Conservation (phyloP, 805 yeast genomes). For the Sugiyamaella chiloensis region DNA sequence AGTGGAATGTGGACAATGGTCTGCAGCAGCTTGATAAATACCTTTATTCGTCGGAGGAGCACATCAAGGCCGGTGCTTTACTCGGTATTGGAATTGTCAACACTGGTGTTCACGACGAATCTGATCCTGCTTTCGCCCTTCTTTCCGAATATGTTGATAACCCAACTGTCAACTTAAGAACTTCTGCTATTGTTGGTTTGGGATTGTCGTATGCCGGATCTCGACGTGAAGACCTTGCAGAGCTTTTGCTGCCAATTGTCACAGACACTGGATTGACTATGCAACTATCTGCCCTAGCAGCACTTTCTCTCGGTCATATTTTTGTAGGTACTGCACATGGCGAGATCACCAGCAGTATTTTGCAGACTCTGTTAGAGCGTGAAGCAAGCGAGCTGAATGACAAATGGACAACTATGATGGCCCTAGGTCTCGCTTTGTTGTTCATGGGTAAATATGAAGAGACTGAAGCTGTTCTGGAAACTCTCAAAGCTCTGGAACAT, state of each 20-base stretch:
- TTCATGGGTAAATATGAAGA: conserved; percentile 93
- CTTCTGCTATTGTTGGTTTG: conserved; percentile 84
- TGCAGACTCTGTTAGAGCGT: conserved; percentile 87
- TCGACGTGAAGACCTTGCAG: conserved; percentile 76
- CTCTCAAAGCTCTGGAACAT: conserved; percentile 91
- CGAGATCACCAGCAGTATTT: conserved; percentile 85
- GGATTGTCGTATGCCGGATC: conserved; percentile 96
- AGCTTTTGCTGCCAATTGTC: conserved; percentile 74
- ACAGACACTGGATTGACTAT: conserved; percentile 70
- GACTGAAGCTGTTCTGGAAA: conserved; percentile 85
- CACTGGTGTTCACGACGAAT: conserved; percentile 91
- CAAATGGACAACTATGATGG: conserved; percentile 86
- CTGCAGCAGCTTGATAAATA: conserved; percentile 86
- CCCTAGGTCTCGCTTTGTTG: conserved; percentile 85
- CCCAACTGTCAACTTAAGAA: conserved; percentile 58
- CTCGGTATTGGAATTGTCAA: conserved; percentile 93
- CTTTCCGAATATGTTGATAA: conserved; percentile 75
- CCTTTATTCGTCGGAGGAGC: conserved; percentile 78
- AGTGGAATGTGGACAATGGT: conserved; percentile 90
- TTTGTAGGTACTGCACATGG: conserved; percentile 96
- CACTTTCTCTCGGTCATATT: conserved; percentile 88
- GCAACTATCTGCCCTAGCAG: conserved; percentile 81
- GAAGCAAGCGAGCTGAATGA: conserved; percentile 71
- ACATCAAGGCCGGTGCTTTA: conserved; percentile 93
- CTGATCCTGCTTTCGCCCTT: conserved; percentile 85